Evolutionary conservation across 345 rosid species (phyloP).

Genomic region (Eutrema japonicum): DNA sequence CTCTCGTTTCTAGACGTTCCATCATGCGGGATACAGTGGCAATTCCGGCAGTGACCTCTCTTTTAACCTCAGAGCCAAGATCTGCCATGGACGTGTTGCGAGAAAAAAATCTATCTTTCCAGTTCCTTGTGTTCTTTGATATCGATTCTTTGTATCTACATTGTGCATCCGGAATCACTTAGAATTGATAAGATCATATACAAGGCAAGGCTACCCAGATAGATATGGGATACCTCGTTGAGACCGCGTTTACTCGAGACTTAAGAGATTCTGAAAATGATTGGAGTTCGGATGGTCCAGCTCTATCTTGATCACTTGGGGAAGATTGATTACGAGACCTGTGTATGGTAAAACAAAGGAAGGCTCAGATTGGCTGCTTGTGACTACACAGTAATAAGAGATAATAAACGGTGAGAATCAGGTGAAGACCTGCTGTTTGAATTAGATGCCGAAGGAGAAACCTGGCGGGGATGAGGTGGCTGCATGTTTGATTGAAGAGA

Average conservation of each 20-base stretch:
- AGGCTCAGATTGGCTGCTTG: conserved; percentile 13
- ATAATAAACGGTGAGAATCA: conserved; percentile 12
- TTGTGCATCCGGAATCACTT: conserved; percentile 11
- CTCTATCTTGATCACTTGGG: conserved; percentile 71
- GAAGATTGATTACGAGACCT: conserved; percentile 62
- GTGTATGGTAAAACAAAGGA: conserved; percentile 27
- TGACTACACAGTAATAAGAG: conserved; percentile 10
- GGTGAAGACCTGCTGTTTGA: conserved; percentile 60
- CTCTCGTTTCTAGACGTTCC: conserved; percentile 76
- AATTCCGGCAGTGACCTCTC: conserved; percentile 87
- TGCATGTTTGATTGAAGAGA: conserved; percentile 47
- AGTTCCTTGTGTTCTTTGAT: conserved; percentile 88
- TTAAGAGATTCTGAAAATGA: conserved; percentile 87
- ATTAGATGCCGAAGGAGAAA: conserved; percentile 59
- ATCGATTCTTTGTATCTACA: conserved; percentile 90
- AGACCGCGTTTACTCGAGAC: conserved; percentile 74
- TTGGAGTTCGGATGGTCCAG: conserved; percentile 85
- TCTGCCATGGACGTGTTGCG: conserved; percentile 73
- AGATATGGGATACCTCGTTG: conserved; percentile 58
- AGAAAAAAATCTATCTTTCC: conserved; percentile 91
- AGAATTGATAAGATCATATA: background rate
- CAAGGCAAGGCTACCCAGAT: conserved; percentile 3
- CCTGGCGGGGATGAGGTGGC: conserved; percentile 47
- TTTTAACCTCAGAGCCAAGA: conserved; percentile 76
- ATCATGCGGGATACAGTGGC: conserved; percentile 86